phyloP scores from a whole-genome alignment of 2,329 filamentous ascomycete genomes.

The Dothistroma septosporum region DNA sequence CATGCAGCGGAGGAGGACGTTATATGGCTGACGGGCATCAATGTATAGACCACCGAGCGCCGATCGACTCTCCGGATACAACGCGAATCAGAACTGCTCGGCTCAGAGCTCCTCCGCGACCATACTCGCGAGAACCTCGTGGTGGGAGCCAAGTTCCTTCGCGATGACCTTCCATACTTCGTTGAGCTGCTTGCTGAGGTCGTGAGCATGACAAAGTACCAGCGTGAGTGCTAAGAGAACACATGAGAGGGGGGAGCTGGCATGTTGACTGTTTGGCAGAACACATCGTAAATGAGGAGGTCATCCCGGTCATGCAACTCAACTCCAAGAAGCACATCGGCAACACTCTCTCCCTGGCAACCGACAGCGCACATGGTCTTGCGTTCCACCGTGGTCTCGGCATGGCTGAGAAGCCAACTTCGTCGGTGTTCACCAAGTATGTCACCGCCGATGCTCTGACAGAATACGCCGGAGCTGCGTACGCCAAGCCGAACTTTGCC shows the following conservation, averaged over 20 bases:
- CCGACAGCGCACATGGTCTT: slow-evolving; percentile 79
- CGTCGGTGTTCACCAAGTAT: slow-evolving; percentile 71
- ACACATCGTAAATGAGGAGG: slow-evolving; percentile 85
- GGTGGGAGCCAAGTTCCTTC: slow-evolving; percentile 89
- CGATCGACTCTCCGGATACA: slow-evolving; percentile 88
- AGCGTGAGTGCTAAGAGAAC: slow-evolving; percentile 45
- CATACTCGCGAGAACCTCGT: slow-evolving; percentile 93
- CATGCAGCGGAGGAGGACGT: slow-evolving; percentile 1
- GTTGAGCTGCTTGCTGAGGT: slow-evolving; percentile 93
- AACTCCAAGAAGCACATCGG: slow-evolving; percentile 69
- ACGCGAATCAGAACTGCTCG: slow-evolving; percentile 91
- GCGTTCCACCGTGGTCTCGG: slow-evolving; percentile 95
- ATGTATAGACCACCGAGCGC: slow-evolving; percentile 69
- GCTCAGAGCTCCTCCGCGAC: slow-evolving; percentile 79
- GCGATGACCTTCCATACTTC: slow-evolving; percentile 95
- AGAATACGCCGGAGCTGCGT: slow-evolving; percentile 72
- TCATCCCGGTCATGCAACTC: slow-evolving; percentile 70
- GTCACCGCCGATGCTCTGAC: slow-evolving; percentile 70
- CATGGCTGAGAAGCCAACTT: slow-evolving; percentile 67
- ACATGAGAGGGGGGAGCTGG: slow-evolving; percentile 8
- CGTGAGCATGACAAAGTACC: slow-evolving; percentile 80
- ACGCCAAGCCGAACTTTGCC: slow-evolving; percentile 85
- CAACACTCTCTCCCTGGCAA: slow-evolving; percentile 63
- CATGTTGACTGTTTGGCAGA: slow-evolving; percentile 49
- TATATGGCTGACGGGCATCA: slow-evolving; percentile 18